phyloP scores from a whole-genome alignment of 305 asterid genomes.

The Vinca major region DNA sequence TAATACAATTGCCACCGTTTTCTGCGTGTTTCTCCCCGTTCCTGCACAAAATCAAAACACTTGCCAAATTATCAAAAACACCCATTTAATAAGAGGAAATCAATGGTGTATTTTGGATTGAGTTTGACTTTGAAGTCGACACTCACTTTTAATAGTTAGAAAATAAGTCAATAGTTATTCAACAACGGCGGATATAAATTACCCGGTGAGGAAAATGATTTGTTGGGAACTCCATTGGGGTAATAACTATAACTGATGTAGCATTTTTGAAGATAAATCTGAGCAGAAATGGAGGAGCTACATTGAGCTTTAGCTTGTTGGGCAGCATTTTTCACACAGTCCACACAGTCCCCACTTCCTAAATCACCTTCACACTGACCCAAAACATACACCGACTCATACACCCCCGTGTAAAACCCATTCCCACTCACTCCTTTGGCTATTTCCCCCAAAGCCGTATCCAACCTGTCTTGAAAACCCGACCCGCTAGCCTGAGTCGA shows the following conservation, averaged over 20 bases:
- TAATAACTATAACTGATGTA: slow-evolving; percentile 64
- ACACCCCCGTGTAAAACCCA: slow-evolving; percentile 63
- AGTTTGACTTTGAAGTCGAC: too few relatives aligned
- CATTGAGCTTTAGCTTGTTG: slow-evolving; percentile 50
- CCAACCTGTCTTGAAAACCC: slow-evolving; percentile 51
- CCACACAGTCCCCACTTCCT: slow-evolving; percentile 50
- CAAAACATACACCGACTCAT: slow-evolving; percentile 56
- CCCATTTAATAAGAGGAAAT: background rate
- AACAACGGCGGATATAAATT: too few relatives aligned
- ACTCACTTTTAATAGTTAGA: too few relatives aligned
- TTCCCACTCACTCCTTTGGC: slow-evolving; percentile 41
- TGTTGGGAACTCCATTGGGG: slow-evolving; percentile 53
- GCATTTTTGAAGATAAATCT: slow-evolving; percentile 56
- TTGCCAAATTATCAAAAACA: background rate
- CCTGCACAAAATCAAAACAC: slow-evolving; percentile 21
- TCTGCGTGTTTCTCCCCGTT: slow-evolving; percentile 40
- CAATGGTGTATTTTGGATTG: too few relatives aligned
- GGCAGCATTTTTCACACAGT: slow-evolving; percentile 55
- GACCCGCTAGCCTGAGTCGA: slow-evolving; percentile 55
- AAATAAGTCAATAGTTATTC: too few relatives aligned
- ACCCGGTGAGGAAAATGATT: slow-evolving; percentile 32
- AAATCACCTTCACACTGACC: slow-evolving; percentile 91
- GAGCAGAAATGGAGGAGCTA: slow-evolving; percentile 47
- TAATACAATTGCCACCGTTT: slow-evolving; percentile 59
- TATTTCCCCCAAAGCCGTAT: slow-evolving; percentile 50